phyloP scores from a whole-genome alignment of 169 alveolate genomes.

The Miamiensis avidus region DNA sequence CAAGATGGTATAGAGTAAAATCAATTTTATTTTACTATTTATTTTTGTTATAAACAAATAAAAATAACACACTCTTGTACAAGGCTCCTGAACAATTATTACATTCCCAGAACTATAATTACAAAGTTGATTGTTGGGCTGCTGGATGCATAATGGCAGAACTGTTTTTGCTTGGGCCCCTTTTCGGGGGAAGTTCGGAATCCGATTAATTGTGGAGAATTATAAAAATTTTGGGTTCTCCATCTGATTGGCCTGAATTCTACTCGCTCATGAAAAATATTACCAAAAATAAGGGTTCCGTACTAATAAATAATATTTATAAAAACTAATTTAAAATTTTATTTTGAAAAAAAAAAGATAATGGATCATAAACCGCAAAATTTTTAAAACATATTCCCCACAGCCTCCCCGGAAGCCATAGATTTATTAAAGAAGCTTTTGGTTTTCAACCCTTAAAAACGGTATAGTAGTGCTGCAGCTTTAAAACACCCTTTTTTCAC shows the following conservation, averaged over 20 bases:
- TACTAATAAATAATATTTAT: conserved; percentile 18
- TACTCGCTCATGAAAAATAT: conserved; percentile 19
- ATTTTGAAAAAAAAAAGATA: conserved; percentile 59
- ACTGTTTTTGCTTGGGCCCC: conserved; percentile 30
- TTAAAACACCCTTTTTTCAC: conserved; percentile 33
- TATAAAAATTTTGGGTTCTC: conserved; percentile 55
- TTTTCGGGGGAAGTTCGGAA: conserved; percentile 47
- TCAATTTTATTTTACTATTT: not conserved
- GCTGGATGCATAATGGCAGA: conserved; percentile 56
- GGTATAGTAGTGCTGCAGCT: conserved; percentile 32
- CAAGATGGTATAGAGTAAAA: conserved; percentile 37
- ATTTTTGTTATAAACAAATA: too few species aligned
- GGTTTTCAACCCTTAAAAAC: conserved; percentile 28
- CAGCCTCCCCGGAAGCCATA: conserved; percentile 81
- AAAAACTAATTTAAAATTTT: conserved; percentile 68
- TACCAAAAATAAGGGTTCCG: not conserved
- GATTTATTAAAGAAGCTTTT: conserved; percentile 68
- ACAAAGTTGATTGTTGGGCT: conserved; percentile 59
- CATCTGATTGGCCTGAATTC: conserved; percentile 83
- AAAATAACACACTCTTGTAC: not conserved
- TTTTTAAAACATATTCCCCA: conserved; percentile 62
- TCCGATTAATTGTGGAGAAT: conserved; percentile 42
- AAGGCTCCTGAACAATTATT: conserved; percentile 58
- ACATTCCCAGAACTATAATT: conserved; percentile 39
- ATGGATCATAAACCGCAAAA: conserved; percentile 39